These are phyloP conservation scores for Penstemon davidsonii DNA, from an alignment of 257 asterid genomes.

Conservation along the genomic window DNA sequence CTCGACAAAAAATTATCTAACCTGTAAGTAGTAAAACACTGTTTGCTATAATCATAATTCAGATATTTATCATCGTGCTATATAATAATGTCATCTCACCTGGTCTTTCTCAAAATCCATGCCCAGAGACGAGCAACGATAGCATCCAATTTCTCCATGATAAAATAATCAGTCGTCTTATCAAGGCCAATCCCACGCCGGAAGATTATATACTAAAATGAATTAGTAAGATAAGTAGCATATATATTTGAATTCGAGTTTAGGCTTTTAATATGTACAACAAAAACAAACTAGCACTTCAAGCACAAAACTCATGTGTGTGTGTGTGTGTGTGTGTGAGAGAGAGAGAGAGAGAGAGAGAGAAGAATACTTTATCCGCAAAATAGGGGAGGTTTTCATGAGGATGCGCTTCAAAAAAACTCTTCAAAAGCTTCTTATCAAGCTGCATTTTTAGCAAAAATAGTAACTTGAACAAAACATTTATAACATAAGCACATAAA, in stretches of 20 bases:
- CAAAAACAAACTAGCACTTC: too few species aligned
- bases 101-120: slow-evolving; percentile 76
- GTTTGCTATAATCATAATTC: slow-evolving; percentile 15
- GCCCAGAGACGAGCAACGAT: slow-evolving; percentile 76
- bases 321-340: too few species aligned
- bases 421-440: slow-evolving; percentile 77
- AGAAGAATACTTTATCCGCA: slow-evolving; percentile 71
- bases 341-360: not conserved
- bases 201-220: slow-evolving; percentile 74
- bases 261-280: not conserved
- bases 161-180: slow-evolving; percentile 76
- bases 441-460: slow-evolving; percentile 58
- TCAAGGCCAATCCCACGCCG: slow-evolving; percentile 97
- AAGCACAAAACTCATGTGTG: too few species aligned
- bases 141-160: slow-evolving; percentile 93
- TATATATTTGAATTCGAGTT: slow-evolving; percentile 26
- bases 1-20: slow-evolving; percentile 57
- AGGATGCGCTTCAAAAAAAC: slow-evolving; percentile 70
- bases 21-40: slow-evolving; percentile 38
- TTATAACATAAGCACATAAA: not conserved
- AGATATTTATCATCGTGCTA: not conserved
- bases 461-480: slow-evolving; percentile 23
- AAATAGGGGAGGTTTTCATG: slow-evolving; percentile 82
- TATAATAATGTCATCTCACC: slow-evolving; percentile 40
- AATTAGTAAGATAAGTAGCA: slow-evolving; percentile 19